These are phyloP conservation scores for Triticum turgidum DNA, from an alignment of 176 grass and related monocot genomes.

Conservation along the genomic window DNA sequence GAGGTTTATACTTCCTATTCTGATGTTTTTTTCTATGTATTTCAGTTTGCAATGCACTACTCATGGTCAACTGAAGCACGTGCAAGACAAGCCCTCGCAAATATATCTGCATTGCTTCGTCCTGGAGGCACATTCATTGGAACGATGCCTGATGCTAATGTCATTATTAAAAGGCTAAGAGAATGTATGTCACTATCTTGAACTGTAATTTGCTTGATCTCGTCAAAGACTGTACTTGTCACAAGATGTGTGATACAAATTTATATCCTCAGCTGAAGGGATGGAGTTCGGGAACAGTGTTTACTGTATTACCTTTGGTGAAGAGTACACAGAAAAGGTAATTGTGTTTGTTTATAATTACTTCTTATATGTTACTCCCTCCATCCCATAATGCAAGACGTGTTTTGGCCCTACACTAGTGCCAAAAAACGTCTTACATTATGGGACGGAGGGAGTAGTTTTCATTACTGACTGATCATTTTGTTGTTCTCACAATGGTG, in stretches of 20 bases:
- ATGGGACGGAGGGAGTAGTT: not conserved
- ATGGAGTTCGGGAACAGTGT: conserved; percentile 94
- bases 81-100: conserved; percentile 83
- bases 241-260: conserved; percentile 8
- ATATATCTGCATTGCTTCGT: conserved; percentile 85
- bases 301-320: conserved; percentile 82
- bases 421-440: no score
- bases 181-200: conserved; percentile 50
- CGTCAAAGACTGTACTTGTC: not conserved
- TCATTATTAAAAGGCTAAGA: conserved; percentile 90
- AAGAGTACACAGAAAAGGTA: conserved; percentile 73
- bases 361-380: not conserved
- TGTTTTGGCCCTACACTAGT: no score
- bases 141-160: conserved; percentile 94
- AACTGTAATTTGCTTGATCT: conserved; percentile 29
- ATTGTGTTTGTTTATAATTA: conserved; percentile 4
- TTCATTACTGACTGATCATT: conserved; percentile 24
- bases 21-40: conserved; percentile 16
- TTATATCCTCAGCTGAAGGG: conserved; percentile 75
- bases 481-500: conserved; percentile 15
- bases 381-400: no score
- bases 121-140: conserved; percentile 90
- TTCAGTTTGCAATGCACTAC: conserved; percentile 97
- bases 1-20: conserved; percentile 10
- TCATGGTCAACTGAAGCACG: conserved; percentile 96